Evolutionary conservation across 2,329 filamentous ascomycete genomes (phyloP), one percentile per base, ranked within the genome.

Genomic region (Epichloe baconii): DNA sequence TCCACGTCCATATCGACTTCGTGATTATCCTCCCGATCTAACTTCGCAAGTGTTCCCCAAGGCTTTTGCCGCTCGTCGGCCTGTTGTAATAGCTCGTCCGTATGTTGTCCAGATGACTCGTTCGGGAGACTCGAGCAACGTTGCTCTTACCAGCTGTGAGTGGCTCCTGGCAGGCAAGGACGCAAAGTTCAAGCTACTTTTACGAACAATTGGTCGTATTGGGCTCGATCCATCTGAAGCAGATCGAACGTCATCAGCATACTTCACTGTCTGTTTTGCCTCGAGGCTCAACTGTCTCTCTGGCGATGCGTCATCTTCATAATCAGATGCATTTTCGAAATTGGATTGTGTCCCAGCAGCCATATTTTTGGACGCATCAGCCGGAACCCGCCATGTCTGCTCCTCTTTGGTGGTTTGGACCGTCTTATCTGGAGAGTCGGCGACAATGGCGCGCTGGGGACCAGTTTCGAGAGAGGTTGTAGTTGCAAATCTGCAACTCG

Each of bases 161-260:
- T 37, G 91, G 91, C 62, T 97, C 91, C 93, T 80, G 3, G 91
- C 90, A 34, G 93, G 93, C 12, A 98, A 74, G 17, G 93, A 88
- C 38, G 93, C 88, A 69, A 98, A 97, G 53, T 86, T 95, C 54
- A 98, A 76, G 64, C 91, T 97, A 68, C 90, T 95, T 74, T 97
- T 97, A 54, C 91, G 83, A 57, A 94, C 78, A 34, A 87, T 74
- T 2, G 85, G 85, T 57, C 87, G 78, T 47, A 86, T 80, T 0
- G 86, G 86, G 58, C 85, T 90, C 0, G 86, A 88, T 1, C 72
- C 76, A 46, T 87, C 83, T 2, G 84, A 86, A 15, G 78, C 77
- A 3, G 82, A 85, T 54, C 74, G 71, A 21, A 69, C 68, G 54
- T 78, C 78, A 40, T 78, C 75, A 45, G 51, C 53, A 2, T 40